Percentiles rank a stretch among this genome's conserved stretches.
Conservation (phyloP, 2,329 filamentous ascomycete species). For the Aspergillus glaucus region DNA sequence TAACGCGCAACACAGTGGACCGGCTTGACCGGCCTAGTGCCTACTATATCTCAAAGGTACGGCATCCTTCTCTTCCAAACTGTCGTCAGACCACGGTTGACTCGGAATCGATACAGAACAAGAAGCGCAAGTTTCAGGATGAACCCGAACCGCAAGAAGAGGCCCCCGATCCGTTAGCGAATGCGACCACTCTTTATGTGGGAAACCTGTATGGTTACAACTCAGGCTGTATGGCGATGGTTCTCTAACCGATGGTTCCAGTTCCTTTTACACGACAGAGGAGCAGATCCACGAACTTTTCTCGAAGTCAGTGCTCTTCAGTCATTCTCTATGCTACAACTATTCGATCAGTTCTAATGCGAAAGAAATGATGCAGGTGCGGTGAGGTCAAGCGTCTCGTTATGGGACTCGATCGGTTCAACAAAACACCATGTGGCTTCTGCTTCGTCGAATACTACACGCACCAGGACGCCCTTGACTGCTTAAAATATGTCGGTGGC, state of each 20-base stretch:
- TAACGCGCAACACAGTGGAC: constrained; percentile 64
- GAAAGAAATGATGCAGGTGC: constrained; percentile 44
- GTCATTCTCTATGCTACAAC: background rate
- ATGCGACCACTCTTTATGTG: constrained; percentile 93
- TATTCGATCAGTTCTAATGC: background rate
- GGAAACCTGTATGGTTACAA: constrained; percentile 68
- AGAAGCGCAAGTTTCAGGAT: constrained; percentile 60
- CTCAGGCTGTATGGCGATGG: background rate
- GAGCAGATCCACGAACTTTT: constrained; percentile 98
- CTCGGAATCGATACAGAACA: constrained; percentile 50
- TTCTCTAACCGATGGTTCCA: constrained; percentile 28
- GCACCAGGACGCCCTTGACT: constrained; percentile 93
- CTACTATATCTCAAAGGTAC: constrained; percentile 78
- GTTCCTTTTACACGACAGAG: constrained; percentile 96
- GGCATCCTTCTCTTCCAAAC: constrained; percentile 22
- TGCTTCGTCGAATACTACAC: constrained; percentile 99
- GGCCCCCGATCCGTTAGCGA: constrained; percentile 69
- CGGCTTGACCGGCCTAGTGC: constrained; percentile 90
- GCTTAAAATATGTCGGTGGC: constrained; percentile 96
- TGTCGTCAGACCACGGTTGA: constrained; percentile 10
- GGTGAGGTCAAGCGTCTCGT: constrained; percentile 97
- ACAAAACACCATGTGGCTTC: constrained; percentile 97
- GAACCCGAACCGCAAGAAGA: constrained; percentile 54
- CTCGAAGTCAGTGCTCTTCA: constrained; percentile 56
- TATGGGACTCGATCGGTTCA: constrained; percentile 95